Evolutionary conservation across 2,329 filamentous ascomycete species (phyloP), one percentile per base, ranked within the genome.

Genomic region (Escovopsis sp.): DNA sequence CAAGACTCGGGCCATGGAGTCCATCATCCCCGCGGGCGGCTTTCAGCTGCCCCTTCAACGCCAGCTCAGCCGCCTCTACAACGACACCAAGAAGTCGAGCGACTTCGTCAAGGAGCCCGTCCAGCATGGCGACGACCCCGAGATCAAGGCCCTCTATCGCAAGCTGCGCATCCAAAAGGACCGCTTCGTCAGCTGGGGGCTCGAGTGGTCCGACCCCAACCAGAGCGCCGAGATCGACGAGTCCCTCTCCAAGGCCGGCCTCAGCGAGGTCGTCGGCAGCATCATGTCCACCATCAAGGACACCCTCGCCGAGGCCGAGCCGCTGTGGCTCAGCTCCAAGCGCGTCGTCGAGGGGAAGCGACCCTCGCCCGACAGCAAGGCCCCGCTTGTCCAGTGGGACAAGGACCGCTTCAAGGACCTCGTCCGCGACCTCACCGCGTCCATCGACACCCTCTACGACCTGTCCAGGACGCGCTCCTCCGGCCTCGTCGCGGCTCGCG

Each of bases 261-360:
- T 87, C 37, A 81, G 77, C 39, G 80, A 86, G 52, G 72, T 83
- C 2, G 81, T 87, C 35, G 74, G 75, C 39, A 84, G 79, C 52
- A 80, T 87, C 47, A 75, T 88, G 67, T 72, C 72, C 13, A 86
- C 79, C 34, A 85, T 87, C 51, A 83, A 84, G 50, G 80, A 85
- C 46, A 82, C 83, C 34, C 61, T 85, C 31, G 77, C 79, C 38
- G 80, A 87, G 54, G 77, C 78, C 2, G 80, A 87, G 50, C 70
- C 73, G 5, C 66, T 87, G 39, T 81, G 79, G 69, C 62, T 69
- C 39, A 73, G 67, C 48, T 74, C 70, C 10, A 71, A 68, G 46
- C 60, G 65, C 14, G 41, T 53, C 21, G 48, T 60, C 12, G 55
- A 59, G 35, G 50, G 55, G 18, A 53, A 50, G 14, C 60, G 58